Percentiles rank a stretch among this genome's conserved stretches.
These are phyloP conservation scores for Diaporthe sp. DNA, from an alignment of 2,329 filamentous ascomycete genomes.

Conservation along the genomic window DNA sequence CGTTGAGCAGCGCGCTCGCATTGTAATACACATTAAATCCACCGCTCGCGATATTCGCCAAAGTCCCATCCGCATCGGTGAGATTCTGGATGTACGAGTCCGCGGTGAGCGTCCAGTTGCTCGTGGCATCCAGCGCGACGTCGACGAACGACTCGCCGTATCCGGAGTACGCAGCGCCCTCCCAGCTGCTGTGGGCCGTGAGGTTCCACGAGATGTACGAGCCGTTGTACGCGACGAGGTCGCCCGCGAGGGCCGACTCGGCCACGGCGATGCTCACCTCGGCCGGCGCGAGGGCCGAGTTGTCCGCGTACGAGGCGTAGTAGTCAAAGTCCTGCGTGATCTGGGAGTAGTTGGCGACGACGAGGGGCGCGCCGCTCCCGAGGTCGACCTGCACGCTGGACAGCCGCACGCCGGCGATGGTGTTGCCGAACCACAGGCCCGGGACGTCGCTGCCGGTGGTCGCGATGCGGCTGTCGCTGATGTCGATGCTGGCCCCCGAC, in stretches of 20 bases:
- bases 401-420: slow-evolving; percentile 43
- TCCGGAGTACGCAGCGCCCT: slow-evolving; percentile 43
- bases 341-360: slow-evolving; percentile 48
- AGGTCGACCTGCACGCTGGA: slow-evolving; percentile 33
- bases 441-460: slow-evolving; percentile 44
- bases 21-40: slow-evolving; percentile 42
- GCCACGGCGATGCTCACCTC: slow-evolving; percentile 46
- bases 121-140: slow-evolving; percentile 40
- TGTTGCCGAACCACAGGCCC: slow-evolving; percentile 52
- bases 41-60: slow-evolving; percentile 40
- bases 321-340: slow-evolving; percentile 53
- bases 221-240: slow-evolving; percentile 52
- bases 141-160: slow-evolving; percentile 30
- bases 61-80: slow-evolving; percentile 36
- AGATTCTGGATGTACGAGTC: slow-evolving; percentile 43
- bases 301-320: slow-evolving; percentile 49
- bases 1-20: slow-evolving; percentile 35
- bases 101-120: slow-evolving; percentile 44
- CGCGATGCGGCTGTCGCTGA: slow-evolving; percentile 46
- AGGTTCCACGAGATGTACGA: slow-evolving; percentile 43
- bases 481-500: slow-evolving; percentile 44
- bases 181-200: slow-evolving; percentile 42
- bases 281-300: slow-evolving; percentile 47
- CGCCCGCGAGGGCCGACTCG: slow-evolving; percentile 48
- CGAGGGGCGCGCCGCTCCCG: slow-evolving; percentile 45